Evolutionary conservation across 1,284 basidiomycete species (phyloP), one percentile per base, ranked within the genome.

Genomic region (Somion occarium): DNA sequence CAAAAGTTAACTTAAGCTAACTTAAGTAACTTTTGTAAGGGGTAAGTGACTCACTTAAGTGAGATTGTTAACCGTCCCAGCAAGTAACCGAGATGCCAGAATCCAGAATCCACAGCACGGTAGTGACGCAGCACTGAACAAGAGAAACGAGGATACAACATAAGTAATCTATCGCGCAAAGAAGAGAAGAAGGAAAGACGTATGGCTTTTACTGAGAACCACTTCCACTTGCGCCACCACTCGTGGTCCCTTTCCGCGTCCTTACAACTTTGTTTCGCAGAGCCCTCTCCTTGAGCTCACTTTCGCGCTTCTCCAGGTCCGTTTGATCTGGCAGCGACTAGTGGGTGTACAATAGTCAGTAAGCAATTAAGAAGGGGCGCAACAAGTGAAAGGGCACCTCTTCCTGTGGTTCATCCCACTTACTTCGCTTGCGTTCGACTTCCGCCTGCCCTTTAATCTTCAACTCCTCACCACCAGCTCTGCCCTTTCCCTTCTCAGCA

Each of bases 231-330:
- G 38, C 4, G 38, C 13, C 20, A 3, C n/a, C 38, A 37, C 7
- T 23, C 26, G 46, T 50, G 13, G 26, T 73, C 23, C 64, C 63
- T 64, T 85, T 88, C 57, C 86, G 72, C 27, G 82, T 83, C 59
- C 84, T 74, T 57, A 90, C 79, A 49, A 90, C 87, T 62, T 90
- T 90, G 61, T 89, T 88, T 59, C 87, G 76, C 61, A 90, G 64
- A n/a, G 87, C 87, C 62, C 72, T 78, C 59, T 90, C 87, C 62
- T 88, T 89, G 45, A 90, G 64, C 61, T 90, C 87, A 59, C 78
- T 88, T 60, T 89, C 86, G 52, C 82, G 68, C 59, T 70, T 76
- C 58, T 80, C 79, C 26, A 88, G 68, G 49, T 66, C 61, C 3
- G 48, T 53, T 41, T 48, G 44, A 30, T 63, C 59, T 12, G 38